Base-by-base conservation (phyloP, 345 rosid species). In the Eucalyptus sp. region DNA sequence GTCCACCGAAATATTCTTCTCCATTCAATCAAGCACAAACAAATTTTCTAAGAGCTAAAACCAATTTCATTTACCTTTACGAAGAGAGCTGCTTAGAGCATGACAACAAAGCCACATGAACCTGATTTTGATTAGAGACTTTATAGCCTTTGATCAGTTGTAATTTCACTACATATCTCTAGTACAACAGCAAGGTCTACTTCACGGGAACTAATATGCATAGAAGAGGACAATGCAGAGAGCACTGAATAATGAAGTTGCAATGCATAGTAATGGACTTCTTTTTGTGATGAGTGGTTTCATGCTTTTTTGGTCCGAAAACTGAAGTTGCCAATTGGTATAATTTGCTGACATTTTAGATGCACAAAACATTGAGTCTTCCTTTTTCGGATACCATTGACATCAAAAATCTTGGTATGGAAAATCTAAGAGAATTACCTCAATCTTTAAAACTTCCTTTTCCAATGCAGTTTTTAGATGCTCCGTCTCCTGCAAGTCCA, bases 401-500 rank as follows among this genome's bases (percentile, higher is more conserved):
- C 83, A 37, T 5, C 0, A 20, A 49, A 33, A 29, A 54, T 56
- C 33, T n/a, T 3, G 46, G 83, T 37, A 76, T 37, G 83, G 84
- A 84, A 62, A 13, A 44, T 46, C 6, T 43, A 44, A 87, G 64
- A 41, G 79, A 87, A 89, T 91, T 94, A 96, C 99, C 99, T 96
- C 98, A 84, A 95, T 87, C 89, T 95, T 95, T 43, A 91, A 90
- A 86, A 93, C 94, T 94, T 95, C 98, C 93, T 92, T 94, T 93
- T 93, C 98, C 93, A 98, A 92, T 81, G 96, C 93, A 87, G 91
- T 83, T 86, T 92, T 95, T 87, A 98, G 98, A 92, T 91, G 94
- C 88, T 94, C 95, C 8, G 95, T 94, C 91, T 98, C 99, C 99
- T 98, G 93, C 88, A 87, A 81, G 50, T 46, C 29, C 85, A 10